phyloP scores from a whole-genome alignment of 768 basidiomycete genomes.

The Mycena maculata region DNA sequence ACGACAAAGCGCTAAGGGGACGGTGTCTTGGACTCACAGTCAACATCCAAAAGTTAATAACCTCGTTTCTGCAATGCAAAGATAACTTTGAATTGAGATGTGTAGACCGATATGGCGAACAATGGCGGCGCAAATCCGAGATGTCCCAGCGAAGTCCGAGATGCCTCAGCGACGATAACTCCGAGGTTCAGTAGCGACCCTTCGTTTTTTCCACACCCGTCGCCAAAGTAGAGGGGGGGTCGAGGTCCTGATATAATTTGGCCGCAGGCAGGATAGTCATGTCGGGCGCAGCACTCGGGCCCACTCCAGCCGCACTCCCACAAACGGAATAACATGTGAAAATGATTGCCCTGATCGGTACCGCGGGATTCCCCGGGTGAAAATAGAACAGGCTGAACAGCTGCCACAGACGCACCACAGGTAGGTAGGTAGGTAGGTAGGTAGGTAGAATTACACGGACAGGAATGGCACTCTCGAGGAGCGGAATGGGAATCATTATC shows the following conservation, averaged over 20 bases:
- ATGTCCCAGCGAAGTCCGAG: no score
- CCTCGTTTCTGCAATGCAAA: not conserved
- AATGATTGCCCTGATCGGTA: not conserved
- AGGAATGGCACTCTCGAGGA: not conserved
- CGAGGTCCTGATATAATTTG: not conserved
- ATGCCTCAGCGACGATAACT: not conserved
- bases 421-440: no score
- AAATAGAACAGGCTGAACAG: no score
- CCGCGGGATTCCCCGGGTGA: not conserved
- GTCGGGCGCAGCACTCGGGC: no score
- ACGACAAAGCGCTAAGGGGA: no score
- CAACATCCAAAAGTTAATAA: not conserved
- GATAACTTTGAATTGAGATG: not conserved
- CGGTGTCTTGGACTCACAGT: not conserved
- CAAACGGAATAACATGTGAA: conserved; percentile 1
- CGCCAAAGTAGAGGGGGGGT: no score
- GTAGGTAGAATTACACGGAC: no score
- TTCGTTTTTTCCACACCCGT: not conserved
- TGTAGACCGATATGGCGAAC: not conserved
- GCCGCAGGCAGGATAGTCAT: not conserved
- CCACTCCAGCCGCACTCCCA: not conserved
- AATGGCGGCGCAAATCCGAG: not conserved
- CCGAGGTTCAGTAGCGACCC: not conserved
- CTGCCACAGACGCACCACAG: no score
- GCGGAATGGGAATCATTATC: not conserved